These are phyloP conservation scores for Silene vulgaris DNA, from an alignment of 179 eudicot species.

Conservation along the genomic window DNA sequence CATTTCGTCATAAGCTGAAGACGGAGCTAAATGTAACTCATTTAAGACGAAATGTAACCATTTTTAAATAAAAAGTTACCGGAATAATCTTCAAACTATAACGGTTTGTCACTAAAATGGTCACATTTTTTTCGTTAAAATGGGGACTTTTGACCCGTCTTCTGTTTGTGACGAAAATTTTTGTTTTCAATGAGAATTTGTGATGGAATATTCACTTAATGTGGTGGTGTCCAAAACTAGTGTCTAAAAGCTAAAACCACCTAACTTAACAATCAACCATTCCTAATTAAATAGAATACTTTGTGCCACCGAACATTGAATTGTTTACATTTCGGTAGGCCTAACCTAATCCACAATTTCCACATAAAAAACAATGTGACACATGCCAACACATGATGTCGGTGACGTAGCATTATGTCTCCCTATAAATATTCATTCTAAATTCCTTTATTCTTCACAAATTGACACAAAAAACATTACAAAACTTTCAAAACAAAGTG, in stretches of 20 bases:
- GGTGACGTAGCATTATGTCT: neutral
- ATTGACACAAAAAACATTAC: neutral
- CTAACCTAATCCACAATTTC: neutral
- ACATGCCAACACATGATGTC: slow-evolving; percentile 9
- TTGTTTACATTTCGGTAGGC: neutral
- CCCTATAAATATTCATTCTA: slow-evolving; percentile 12
- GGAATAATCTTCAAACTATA: too few species aligned
- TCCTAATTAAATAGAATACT: neutral
- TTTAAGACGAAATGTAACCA: too few species aligned
- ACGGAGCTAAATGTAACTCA: too few species aligned
- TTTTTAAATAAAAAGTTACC: too few species aligned
- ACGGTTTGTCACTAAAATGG: too few species aligned
- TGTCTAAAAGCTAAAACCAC: slow-evolving; percentile 1
- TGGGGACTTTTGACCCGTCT: too few species aligned
- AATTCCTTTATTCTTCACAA: neutral
- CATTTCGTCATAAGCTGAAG: too few species aligned
- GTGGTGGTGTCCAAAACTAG: neutral
- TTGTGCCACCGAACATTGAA: slow-evolving; percentile 12
- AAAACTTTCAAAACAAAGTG: neutral
- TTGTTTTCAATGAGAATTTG: too few species aligned
- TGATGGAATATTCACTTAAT: too few species aligned
- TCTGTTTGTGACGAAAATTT: too few species aligned
- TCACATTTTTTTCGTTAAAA: too few species aligned
- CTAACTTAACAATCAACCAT: neutral
- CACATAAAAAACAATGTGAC: neutral